Evolutionary conservation across 2,329 filamentous ascomycete species (phyloP).

Genomic region (Phaeophleospora eucalypticola): DNA sequence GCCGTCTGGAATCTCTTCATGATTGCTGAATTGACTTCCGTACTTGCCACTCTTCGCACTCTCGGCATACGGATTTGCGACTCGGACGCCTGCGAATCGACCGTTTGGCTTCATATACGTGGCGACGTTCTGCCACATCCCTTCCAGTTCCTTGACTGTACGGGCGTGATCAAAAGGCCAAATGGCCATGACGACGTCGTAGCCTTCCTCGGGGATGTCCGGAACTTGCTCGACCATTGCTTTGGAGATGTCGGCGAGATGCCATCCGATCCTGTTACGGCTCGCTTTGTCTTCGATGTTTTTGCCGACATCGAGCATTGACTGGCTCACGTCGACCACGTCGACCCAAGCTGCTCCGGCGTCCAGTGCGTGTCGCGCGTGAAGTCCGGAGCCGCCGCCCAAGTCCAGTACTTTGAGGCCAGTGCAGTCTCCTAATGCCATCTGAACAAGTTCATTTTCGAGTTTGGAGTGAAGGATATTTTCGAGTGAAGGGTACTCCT

Average conservation of each 20-base stretch:
- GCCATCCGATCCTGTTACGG: constrained; percentile 12
- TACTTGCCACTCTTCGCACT: constrained; percentile 13
- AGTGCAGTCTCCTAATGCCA: constrained; percentile 16
- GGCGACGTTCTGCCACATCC: constrained; percentile 16
- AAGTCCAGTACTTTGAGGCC: constrained; percentile 14
- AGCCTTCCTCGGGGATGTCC: constrained; percentile 8
- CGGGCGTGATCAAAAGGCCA: constrained; percentile 17
- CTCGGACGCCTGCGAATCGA: constrained; percentile 10
- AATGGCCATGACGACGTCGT: constrained; percentile 18
- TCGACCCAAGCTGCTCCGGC: constrained; percentile 15
- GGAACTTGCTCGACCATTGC: constrained; percentile 10
- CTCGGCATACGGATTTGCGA: constrained; percentile 3
- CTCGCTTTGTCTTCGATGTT: constrained; percentile 9
- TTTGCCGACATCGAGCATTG: constrained; percentile 15
- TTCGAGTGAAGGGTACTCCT: constrained; percentile 6
- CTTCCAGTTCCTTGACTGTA: constrained; percentile 9
- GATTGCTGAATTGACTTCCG: constrained; percentile 8
- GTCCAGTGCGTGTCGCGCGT: constrained; percentile 15
- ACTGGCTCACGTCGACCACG: constrained; percentile 14
- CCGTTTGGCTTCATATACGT: constrained; percentile 16
- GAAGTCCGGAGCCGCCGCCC: constrained; percentile 16
- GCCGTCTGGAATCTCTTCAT: constrained; percentile 9
- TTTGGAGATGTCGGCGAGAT: constrained; percentile 12
- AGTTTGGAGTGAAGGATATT: constrained; percentile 12
- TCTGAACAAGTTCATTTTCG: constrained; percentile 10